Evolutionary conservation across 2,329 filamentous ascomycete genomes (phyloP).

Genomic region (Macrophomina tecta): DNA sequence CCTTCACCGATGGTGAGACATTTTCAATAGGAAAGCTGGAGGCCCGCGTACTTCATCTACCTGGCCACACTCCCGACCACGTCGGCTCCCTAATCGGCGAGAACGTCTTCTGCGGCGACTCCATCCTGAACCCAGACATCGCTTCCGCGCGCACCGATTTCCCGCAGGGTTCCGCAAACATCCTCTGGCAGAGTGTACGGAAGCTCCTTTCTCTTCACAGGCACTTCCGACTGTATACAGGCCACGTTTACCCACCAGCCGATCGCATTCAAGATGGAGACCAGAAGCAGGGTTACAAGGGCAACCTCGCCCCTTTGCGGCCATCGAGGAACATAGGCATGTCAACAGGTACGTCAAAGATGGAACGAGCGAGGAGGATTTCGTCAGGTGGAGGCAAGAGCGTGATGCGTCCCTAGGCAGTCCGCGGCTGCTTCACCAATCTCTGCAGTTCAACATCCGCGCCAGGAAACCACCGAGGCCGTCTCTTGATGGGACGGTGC

Average conservation of each 20-base stretch:
- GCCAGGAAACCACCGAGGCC: conserved; percentile 31
- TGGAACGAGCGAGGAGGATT: conserved; percentile 37
- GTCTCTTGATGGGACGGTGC: conserved; percentile 30
- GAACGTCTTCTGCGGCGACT: conserved; percentile 47
- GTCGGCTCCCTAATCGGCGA: conserved; percentile 63
- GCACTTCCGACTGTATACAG: conserved; percentile 35
- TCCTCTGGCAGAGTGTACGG: conserved; percentile 15
- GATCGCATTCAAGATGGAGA: conserved; percentile 26
- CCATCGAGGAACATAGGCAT: conserved; percentile 37
- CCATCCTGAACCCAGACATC: conserved; percentile 43
- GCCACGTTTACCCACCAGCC: conserved; percentile 38
- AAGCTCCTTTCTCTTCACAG: conserved; percentile 33
- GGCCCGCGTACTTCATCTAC: conserved; percentile 60
- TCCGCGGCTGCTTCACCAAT: conserved; percentile 41
- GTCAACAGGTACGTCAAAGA: conserved; percentile 41
- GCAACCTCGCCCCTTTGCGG: conserved; percentile 35
- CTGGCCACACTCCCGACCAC: conserved; percentile 67
- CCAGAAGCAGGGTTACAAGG: neutral
- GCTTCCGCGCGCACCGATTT: conserved; percentile 45
- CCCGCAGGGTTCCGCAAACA: conserved; percentile 40
- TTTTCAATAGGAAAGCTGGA: conserved; percentile 58
- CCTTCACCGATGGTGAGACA: conserved; percentile 60
- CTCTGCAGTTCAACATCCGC: conserved; percentile 44
- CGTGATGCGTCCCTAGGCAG: conserved; percentile 36
- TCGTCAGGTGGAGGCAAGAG: conserved; percentile 39